These are phyloP conservation scores for Spergularia marina DNA, from an alignment of 148 eudicot species.

Conservation along the genomic window DNA sequence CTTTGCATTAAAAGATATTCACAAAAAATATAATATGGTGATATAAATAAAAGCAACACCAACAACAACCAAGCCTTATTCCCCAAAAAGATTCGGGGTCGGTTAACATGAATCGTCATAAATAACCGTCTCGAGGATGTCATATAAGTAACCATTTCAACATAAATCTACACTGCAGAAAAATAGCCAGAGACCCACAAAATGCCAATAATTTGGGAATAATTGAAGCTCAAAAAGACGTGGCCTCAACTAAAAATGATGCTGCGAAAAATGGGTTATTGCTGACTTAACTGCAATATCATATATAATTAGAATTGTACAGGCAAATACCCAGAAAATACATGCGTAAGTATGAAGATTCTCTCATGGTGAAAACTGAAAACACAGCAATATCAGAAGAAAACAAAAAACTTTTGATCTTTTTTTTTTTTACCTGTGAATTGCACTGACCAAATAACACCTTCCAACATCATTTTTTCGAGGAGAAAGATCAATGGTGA, in stretches of 20 bases:
- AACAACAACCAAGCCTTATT: too few relatives aligned
- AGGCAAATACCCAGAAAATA: neutral
- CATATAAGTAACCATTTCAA: too few relatives aligned
- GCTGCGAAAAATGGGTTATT: neutral
- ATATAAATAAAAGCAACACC: neutral
- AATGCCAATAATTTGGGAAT: neutral
- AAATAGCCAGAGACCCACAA: neutral
- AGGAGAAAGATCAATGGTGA: too few relatives aligned
- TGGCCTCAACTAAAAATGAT: conserved; percentile 14
- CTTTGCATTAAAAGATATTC: neutral
- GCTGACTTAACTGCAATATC: neutral
- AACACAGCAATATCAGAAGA: neutral
- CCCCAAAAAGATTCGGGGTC: too few relatives aligned
- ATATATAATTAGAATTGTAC: neutral
- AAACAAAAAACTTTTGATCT: neutral
- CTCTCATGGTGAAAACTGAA: neutral
- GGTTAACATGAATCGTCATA: too few relatives aligned
- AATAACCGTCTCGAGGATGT: too few relatives aligned
- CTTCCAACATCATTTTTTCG: neutral
- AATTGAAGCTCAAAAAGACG: conserved; percentile 20
- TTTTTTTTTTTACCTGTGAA: conserved; percentile 2
- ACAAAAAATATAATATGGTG: neutral
- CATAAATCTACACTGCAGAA: too few relatives aligned
- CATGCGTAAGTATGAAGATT: neutral
- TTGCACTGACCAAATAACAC: neutral